Percentiles rank a stretch among this genome's conserved stretches.
Evolutionary conservation across 1,284 basidiomycete species (phyloP).

Genomic region (Wallemia ichthyophaga): DNA sequence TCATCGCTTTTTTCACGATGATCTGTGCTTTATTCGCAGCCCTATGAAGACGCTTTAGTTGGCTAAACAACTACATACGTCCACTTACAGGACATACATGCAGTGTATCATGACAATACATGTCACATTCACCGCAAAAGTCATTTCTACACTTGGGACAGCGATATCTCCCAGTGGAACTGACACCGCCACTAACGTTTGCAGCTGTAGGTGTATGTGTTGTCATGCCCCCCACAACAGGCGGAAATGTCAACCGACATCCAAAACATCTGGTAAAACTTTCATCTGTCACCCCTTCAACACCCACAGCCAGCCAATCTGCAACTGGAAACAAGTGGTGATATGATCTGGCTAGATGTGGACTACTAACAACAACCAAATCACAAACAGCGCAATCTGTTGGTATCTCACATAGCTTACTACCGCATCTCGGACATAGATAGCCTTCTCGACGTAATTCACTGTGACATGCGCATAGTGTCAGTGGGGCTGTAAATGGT

Average conservation of each 20-base stretch:
- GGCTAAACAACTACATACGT: too few species aligned
- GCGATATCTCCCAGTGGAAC: background rate
- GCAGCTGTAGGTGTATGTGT: background rate
- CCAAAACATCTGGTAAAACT: background rate
- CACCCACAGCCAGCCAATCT: slow-evolving; percentile 46
- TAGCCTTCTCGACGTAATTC: slow-evolving; percentile 69
- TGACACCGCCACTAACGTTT: background rate
- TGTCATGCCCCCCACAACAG: background rate
- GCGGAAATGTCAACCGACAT: background rate
- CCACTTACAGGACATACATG: background rate
- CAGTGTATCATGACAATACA: background rate
- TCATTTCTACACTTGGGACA: background rate
- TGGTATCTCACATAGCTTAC: slow-evolving; percentile 86
- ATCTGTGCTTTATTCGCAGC: too few species aligned
- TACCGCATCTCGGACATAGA: slow-evolving; percentile 69
- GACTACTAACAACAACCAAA: slow-evolving; percentile 87
- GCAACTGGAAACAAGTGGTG: slow-evolving; percentile 77
- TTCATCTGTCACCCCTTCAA: slow-evolving; percentile 6
- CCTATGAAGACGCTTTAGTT: too few species aligned
- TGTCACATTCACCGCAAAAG: background rate
- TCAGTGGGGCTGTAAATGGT: slow-evolving; percentile 47
- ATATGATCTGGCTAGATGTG: slow-evolving; percentile 82
- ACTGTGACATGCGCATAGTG: slow-evolving; percentile 76
- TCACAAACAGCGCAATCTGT: slow-evolving; percentile 95
- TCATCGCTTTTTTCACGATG: too few species aligned